Evolutionary conservation across 2,329 filamentous ascomycete genomes (phyloP), one percentile per base, ranked within the genome.

Genomic region (Cladophialophora bantiana): DNA sequence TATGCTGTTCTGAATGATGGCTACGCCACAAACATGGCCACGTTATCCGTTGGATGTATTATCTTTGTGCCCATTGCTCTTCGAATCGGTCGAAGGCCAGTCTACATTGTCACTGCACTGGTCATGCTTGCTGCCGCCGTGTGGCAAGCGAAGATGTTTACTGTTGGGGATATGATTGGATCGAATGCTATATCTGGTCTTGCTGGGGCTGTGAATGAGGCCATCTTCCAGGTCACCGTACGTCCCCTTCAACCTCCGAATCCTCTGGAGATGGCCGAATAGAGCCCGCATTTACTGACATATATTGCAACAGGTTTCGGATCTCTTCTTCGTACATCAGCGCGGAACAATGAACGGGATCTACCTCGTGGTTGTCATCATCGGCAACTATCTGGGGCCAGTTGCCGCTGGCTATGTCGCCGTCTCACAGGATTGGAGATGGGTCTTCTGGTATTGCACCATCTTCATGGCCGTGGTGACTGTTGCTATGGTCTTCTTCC

Each of bases 251-350:
- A 7, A 31, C 38, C 18, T 31, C 36, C 42, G 7, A 20, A 7
- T 18, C 48, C 31, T 34, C n/a, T 35, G 31, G 15, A 60, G 13
- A 7, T 34, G 35, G 53, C 53, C 36, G 53, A 48, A 10, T 35
- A 10, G 13, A 26, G 31, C 18, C 18, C 10, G 35, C 32, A 18
- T 32, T 7, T 38, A 42, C 38, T 67, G 42, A 32, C 20, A 15
- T 26, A 38, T 31, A 7, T n/a, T 34, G 9, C 20, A 10, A 26
- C 52, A 78, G 76, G 76, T 84, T 64, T 77, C 78, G 12, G 83
- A 84, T 69, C 65, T 85, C 15, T 84, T 83, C 73, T 84, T 83
- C 65, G 77, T 84, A 4, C 82, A 84, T 65, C 78, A 84, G 57
- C 78, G 81, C n/a, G 83, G 80, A 0, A 76, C 78, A 2, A 83